Base-by-base conservation (phyloP, 192 early-diverging fungal genomes). In the Backusella luteola region DNA sequence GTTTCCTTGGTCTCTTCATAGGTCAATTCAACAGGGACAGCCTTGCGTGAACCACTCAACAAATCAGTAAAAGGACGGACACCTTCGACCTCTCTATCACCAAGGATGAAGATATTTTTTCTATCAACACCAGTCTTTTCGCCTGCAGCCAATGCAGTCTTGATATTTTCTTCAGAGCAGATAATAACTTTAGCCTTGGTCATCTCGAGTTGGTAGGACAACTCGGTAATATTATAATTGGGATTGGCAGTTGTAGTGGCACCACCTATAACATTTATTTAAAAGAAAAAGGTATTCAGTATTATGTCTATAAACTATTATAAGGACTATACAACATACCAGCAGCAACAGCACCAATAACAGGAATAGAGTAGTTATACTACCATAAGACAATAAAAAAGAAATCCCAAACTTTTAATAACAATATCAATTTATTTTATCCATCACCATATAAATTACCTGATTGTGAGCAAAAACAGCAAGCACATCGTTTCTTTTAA, bases 241-340 rank as follows among this genome's bases (percentile, higher is more conserved):
- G 96, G 94, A 78, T 97, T 99, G 29, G 90, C 92, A 15, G 92
- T 87, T 4, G 93, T 90, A 32, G 92, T 81, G 3, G 91, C 82
- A 14, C 90, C 92, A 7, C 95, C 95, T 73, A 67, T 39, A 21
- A 0, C 14, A 44, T 44, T 44, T 17, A 44, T 44, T 44, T 19
- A 23, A 35, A 26, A 36, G 19, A 15, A 19, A 68, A 68, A 35
- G 7, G n/a, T 38, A 73, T 38, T 34, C 72, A 53, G 19, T 11
- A 4, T 3, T 15, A 14, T 26, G 15, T 11, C 17, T 15, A 34
- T 34, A 29, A 32, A 15, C 42, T 76, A 77, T 66, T 4, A 72
- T 76, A 52, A 75, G 76, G 41, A 66, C 74, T 66, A 39, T 39
- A 74, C 78, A 69, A 29, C 34, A 42, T 76, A 84, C 80, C 82